Evolutionary conservation across 108 stramenopile species (phyloP).

Genomic region (Halocafeteria seosinensis): DNA sequence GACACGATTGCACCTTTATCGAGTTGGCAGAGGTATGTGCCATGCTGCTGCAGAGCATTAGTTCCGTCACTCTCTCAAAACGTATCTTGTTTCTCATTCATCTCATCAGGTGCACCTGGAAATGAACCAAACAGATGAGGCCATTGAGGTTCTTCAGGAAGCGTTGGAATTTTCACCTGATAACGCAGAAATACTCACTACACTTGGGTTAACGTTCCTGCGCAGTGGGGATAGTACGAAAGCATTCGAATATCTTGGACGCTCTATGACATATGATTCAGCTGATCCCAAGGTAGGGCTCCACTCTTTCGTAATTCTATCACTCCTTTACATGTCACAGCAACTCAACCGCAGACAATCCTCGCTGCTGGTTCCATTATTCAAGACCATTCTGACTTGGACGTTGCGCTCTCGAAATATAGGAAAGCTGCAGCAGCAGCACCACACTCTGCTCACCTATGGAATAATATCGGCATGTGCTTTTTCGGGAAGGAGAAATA

Average conservation of each 20-base stretch:
- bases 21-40: conserved; percentile 29
- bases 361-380: conserved; percentile 47
- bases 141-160: conserved; percentile 19
- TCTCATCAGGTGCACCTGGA: no score
- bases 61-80: no score
- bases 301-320: no score
- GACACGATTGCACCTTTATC: conserved; percentile 40
- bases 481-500: conserved; percentile 41
- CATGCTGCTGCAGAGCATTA: no score
- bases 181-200: conserved; percentile 37
- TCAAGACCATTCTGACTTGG: conserved; percentile 43
- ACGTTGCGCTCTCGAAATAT: conserved; percentile 48
- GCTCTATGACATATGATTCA: conserved; percentile 37
- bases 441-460: conserved; percentile 44
- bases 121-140: conserved; percentile 5
- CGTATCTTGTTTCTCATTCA: no score
- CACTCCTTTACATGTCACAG: no score
- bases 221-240: conserved; percentile 23
- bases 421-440: conserved; percentile 39
- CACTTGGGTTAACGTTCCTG: conserved; percentile 35
- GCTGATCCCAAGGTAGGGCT: conserved; percentile 23
- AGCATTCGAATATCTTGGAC: conserved; percentile 44
- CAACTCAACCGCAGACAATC: conserved; percentile 20
- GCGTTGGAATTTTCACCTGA: conserved; percentile 45
- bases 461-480: conserved; percentile 56